Conservation (phyloP, 441 rosid species). For the Daphne laureola region DNA sequence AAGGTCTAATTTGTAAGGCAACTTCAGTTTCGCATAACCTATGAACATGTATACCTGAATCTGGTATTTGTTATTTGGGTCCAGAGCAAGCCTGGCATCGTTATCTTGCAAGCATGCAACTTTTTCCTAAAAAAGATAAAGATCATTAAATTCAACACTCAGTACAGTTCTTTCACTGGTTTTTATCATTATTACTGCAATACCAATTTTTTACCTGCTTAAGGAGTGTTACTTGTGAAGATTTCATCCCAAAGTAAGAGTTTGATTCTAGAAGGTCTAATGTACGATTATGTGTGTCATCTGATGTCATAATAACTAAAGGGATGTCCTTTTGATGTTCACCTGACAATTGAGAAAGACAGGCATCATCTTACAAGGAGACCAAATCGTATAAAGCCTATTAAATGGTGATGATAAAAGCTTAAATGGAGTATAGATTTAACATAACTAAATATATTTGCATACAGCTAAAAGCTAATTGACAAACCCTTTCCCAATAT, state of each 20-base stretch:
- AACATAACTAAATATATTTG: too few species aligned
- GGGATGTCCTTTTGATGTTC: conserved; percentile 53
- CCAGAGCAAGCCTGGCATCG: conserved; percentile 81
- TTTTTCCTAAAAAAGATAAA: conserved; percentile 60
- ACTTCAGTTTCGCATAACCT: background rate
- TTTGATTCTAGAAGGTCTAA: conserved; percentile 54
- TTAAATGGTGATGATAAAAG: too few species aligned
- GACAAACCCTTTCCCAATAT: conserved; percentile 49
- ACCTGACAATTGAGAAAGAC: conserved; percentile 27
- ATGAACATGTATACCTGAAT: conserved; percentile 51
- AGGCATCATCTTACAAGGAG: conserved; percentile 5
- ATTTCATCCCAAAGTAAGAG: conserved; percentile 79
- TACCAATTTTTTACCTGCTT: conserved; percentile 54
- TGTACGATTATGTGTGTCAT: conserved; percentile 81
- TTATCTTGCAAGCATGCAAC: conserved; percentile 91
- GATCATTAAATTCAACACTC: conserved; percentile 3
- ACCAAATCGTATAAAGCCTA: background rate
- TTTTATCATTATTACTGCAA: background rate
- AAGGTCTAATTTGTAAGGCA: background rate
- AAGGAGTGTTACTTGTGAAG: conserved; percentile 70
- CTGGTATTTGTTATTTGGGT: conserved; percentile 62
- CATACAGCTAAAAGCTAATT: background rate
- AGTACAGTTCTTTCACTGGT: conserved; percentile 1
- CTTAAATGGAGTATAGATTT: too few species aligned
- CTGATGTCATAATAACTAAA: conserved; percentile 82